phyloP scores from a whole-genome alignment of 2,329 filamentous ascomycete species.

The Aspergillus sp. region DNA sequence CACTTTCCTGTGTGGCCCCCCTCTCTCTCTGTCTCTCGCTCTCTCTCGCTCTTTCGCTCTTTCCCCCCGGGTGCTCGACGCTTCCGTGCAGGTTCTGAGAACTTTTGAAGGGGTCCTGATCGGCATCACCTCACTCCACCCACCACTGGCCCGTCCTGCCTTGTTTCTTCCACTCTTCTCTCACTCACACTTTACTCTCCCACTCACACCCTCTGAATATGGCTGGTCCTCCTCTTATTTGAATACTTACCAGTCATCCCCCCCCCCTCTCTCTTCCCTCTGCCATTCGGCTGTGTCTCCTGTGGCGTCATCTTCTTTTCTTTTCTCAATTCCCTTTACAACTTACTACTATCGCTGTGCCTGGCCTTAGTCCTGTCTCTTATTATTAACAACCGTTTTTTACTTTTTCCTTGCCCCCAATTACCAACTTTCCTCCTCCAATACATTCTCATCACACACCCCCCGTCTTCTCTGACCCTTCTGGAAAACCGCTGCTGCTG shows the following conservation, averaged over 20 bases:
- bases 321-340: not conserved
- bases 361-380: slow-evolving; percentile 1
- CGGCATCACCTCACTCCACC: slow-evolving; percentile 12
- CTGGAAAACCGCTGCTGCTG: slow-evolving; percentile 1
- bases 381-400: not conserved
- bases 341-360: not conserved
- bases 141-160: slow-evolving; percentile 2
- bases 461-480: slow-evolving; percentile 5
- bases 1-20: not conserved
- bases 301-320: slow-evolving; percentile 8
- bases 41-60: not conserved
- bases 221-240: slow-evolving; percentile 6
- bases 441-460: not conserved
- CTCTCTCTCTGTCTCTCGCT: not conserved
- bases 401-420: not conserved
- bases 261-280: not conserved
- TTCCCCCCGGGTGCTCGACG: slow-evolving; percentile 16
- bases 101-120: slow-evolving; percentile 16
- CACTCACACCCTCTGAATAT: too few relatives aligned
- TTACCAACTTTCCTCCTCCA: not conserved
- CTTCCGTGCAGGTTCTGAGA: slow-evolving; percentile 20
- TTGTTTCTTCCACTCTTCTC: not conserved
- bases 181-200: not conserved
- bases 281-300: not conserved
- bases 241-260: not conserved